Evolutionary conservation across 2,329 filamentous ascomycete species (phyloP), one percentile per base, ranked within the genome.

Genomic region (Cercospora berteroae): DNA sequence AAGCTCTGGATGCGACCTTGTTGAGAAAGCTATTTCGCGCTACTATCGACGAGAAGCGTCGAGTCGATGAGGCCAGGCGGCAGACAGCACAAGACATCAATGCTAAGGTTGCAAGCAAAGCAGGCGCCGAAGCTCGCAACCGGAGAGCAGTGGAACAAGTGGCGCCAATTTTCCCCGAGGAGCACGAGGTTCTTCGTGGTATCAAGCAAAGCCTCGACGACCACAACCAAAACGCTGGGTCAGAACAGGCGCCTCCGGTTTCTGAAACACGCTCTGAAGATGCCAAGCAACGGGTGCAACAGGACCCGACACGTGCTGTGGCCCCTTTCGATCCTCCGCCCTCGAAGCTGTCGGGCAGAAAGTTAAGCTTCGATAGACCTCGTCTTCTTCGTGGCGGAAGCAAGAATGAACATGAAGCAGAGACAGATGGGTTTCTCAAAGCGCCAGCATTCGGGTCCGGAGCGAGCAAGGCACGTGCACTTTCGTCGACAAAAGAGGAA

Each of bases 391-490:
- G 69, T 3, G 72, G 74, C 31, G 60, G 62, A 5, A 67, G 67
- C 59, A 74, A 72, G 56, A 68, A 68, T 50, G 74, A 70, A 20
- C 62, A 72, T 23, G 73, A 74, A 61, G 67, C 67, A n/a, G 65
- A 71, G 29, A 60, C 72, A 10, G 36, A 65, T 18, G 60, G 71
- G 33, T 67, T 67, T 18, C 55, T 57, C 48, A 29, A n/a, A 29
- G 31, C 29, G 23, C 20, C 50, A 18, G 36, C 50, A 33, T 56
- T 42, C 44, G 52, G 60, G 10, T 56, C 27, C 29, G 25, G 7
- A 50, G 13, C 20, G 7, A 56, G 44, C 27, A 63, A 63, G 16
- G 29, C 29, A 48, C 25, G 60, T 36, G 44, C 48, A 12, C 48
- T 63, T 13, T 36, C 60, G 18, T 36, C 29, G n/a, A 63, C 60